Evolutionary conservation across 2,329 filamentous ascomycete genomes (phyloP).

Genomic region (Venturiaceae sp.): DNA sequence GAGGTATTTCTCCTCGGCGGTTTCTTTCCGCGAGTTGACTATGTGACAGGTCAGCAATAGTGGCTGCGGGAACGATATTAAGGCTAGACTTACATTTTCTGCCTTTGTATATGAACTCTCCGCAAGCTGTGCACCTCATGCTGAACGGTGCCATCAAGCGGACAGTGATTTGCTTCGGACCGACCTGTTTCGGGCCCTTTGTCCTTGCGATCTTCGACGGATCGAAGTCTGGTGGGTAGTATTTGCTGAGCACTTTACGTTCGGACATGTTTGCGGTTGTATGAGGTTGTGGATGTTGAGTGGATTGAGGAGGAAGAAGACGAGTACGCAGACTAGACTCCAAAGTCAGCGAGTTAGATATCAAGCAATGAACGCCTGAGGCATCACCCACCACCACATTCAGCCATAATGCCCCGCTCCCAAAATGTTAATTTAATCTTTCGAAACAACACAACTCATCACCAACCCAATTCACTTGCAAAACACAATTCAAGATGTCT

Average conservation of each 20-base stretch:
- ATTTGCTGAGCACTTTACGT: conserved; percentile 65
- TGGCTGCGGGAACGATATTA: background rate
- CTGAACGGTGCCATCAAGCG: conserved; percentile 83
- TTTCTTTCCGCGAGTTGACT: conserved; percentile 87
- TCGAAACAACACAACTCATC: background rate
- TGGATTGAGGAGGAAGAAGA: background rate
- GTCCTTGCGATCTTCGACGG: conserved; percentile 66
- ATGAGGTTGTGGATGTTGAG: background rate
- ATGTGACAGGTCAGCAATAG: background rate
- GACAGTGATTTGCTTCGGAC: conserved; percentile 75
- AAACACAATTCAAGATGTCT: conserved; percentile 7
- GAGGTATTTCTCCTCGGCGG: conserved; percentile 81
- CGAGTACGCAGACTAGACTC: background rate
- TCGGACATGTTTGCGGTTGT: conserved; percentile 59
- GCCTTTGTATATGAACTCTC: conserved; percentile 84
- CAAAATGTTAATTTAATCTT: too few species aligned
- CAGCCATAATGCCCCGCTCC: too few species aligned
- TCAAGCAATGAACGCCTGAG: too few species aligned
- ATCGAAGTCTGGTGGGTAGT: conserved; percentile 76
- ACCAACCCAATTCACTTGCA: background rate
- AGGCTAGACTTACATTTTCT: conserved; percentile 52
- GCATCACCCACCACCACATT: too few species aligned
- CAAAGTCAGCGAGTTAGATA: too few species aligned
- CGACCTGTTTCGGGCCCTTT: conserved; percentile 59
- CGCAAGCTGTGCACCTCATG: conserved; percentile 61